Conservation (phyloP, 768 basidiomycete genomes). For the Panellus pusillus region DNA sequence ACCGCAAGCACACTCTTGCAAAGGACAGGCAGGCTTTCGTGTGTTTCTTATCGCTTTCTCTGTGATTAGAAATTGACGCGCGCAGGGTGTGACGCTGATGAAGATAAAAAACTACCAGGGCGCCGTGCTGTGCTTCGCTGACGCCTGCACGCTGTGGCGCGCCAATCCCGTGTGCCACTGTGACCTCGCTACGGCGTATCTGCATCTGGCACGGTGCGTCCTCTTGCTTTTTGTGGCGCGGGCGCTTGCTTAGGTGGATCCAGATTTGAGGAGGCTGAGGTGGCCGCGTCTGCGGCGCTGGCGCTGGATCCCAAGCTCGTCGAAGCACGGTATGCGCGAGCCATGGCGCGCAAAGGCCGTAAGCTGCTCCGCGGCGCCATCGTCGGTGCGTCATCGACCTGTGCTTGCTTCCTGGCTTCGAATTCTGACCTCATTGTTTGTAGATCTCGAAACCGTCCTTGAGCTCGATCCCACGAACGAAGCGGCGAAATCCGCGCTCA, state of each 20-base stretch:
- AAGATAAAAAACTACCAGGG: slow-evolving; percentile 19
- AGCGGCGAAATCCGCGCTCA: slow-evolving; percentile 10
- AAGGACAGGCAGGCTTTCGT: slow-evolving; percentile 12
- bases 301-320: slow-evolving; percentile 20
- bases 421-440: neutral
- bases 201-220: slow-evolving; percentile 19
- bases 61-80: neutral
- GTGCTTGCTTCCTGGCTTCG: neutral
- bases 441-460: slow-evolving; percentile 17
- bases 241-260: too few relatives aligned
- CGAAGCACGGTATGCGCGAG: slow-evolving; percentile 20
- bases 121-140: slow-evolving; percentile 12
- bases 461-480: slow-evolving; percentile 13
- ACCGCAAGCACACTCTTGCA: neutral
- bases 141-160: slow-evolving; percentile 18
- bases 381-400: slow-evolving; percentile 7
- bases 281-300: slow-evolving; percentile 11
- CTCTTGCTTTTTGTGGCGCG: neutral
- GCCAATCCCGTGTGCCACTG: slow-evolving; percentile 16
- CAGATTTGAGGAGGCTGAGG: slow-evolving; percentile 19
- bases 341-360: slow-evolving; percentile 19
- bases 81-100: slow-evolving; percentile 19
- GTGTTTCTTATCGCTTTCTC: neutral
- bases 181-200: slow-evolving; percentile 21
- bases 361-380: slow-evolving; percentile 8